phyloP scores from a whole-genome alignment of 169 alveolate species.

The Plasmodium yoelii region DNA sequence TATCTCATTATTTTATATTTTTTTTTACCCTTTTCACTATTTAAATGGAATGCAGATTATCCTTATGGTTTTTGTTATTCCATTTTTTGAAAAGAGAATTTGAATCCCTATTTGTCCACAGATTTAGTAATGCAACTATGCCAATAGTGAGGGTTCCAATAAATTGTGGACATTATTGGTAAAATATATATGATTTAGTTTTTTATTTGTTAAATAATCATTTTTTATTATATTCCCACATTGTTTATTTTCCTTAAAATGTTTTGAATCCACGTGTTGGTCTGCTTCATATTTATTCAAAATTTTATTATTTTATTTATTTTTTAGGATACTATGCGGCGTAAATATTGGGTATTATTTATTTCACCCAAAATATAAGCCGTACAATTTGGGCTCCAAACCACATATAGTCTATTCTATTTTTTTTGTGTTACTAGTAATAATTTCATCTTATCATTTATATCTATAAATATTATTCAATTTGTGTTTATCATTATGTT shows the following conservation, averaged over 20 bases:
- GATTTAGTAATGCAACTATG: slow-evolving; percentile 97
- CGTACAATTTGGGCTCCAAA: slow-evolving; percentile 79
- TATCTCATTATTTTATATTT: slow-evolving; percentile 3
- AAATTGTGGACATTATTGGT: slow-evolving; percentile 98
- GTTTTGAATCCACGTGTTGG: not conserved
- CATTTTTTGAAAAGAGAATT: slow-evolving; percentile 97
- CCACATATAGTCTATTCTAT: slow-evolving; percentile 76
- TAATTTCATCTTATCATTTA: not conserved
- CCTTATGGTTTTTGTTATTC: slow-evolving; percentile 87
- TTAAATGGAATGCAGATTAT: slow-evolving; percentile 12
- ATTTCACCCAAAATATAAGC: slow-evolving; percentile 95
- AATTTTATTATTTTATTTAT: not conserved
- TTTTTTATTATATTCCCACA: not conserved
- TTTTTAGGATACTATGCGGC: slow-evolving; percentile 89
- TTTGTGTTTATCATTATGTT: not conserved
- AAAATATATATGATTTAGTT: not conserved
- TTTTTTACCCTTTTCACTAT: not conserved
- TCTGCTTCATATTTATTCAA: too few species aligned
- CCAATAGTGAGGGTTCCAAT: slow-evolving; percentile 94
- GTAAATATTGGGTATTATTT: slow-evolving; percentile 92
- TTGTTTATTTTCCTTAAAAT: not conserved
- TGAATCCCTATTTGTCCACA: slow-evolving; percentile 97
- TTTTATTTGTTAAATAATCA: not conserved
- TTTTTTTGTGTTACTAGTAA: slow-evolving; percentile 80
- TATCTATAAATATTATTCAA: not conserved